A percentile compares a stretch with the other conserved stretches of the same genome.
Conservation (phyloP, 2,329 filamentous ascomycete genomes). For the Zalaria sp. region DNA sequence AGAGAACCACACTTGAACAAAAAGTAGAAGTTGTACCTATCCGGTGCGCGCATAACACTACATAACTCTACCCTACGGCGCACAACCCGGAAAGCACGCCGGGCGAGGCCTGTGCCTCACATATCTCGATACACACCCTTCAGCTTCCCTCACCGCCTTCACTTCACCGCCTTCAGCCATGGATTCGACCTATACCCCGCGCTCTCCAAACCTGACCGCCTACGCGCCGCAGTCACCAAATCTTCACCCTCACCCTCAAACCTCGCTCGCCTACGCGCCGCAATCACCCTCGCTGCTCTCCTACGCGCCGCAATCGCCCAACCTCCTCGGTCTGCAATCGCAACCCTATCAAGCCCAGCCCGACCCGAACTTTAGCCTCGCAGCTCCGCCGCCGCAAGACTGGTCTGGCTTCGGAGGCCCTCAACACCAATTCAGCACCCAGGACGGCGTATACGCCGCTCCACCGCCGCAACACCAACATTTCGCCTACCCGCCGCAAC, state of each 20-base stretch:
- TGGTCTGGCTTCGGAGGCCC: not conserved
- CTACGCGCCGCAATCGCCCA: conserved; percentile 16
- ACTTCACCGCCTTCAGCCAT: too few relatives aligned
- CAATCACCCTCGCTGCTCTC: conserved; percentile 33
- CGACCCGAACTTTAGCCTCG: not conserved
- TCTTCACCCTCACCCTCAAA: conserved; percentile 8
- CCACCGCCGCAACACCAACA: not conserved
- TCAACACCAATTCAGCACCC: not conserved
- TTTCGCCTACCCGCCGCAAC: not conserved
- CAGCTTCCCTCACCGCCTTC: too few relatives aligned
- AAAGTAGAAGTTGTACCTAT: too few relatives aligned
- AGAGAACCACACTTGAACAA: too few relatives aligned
- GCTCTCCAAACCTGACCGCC: conserved; percentile 33
- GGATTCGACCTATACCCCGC: conserved; percentile 21
- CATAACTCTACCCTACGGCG: too few relatives aligned
- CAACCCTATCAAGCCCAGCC: not conserved
- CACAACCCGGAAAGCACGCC: too few relatives aligned
- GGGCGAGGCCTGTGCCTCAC: too few relatives aligned
- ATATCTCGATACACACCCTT: too few relatives aligned
- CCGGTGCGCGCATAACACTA: too few relatives aligned
- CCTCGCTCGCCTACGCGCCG: conserved; percentile 19
- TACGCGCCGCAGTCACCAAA: conserved; percentile 15
- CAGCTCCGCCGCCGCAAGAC: not conserved
- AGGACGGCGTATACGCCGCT: not conserved
- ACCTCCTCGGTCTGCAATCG: conserved; percentile 1